phyloP scores from a whole-genome alignment of 495 filamentous ascomycete genomes.

The Lindgomyces ingoldianus region DNA sequence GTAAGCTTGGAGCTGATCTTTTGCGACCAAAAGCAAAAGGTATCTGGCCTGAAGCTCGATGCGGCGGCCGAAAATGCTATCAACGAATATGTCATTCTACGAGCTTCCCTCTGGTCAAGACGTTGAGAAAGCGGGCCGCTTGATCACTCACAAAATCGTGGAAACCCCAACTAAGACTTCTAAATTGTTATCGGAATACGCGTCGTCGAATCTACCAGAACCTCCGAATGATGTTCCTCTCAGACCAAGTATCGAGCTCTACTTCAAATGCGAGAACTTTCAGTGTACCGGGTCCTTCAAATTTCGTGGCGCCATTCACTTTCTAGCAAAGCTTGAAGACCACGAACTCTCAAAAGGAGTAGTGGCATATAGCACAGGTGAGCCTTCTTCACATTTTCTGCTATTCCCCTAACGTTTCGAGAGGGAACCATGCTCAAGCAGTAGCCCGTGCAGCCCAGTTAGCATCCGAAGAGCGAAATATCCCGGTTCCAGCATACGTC shows the following conservation, averaged over 20 bases:
- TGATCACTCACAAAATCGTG: background rate
- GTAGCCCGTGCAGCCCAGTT: slow-evolving; percentile 4
- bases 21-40: too few species aligned
- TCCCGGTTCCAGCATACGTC: slow-evolving; percentile 8
- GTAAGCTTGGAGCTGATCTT: too few species aligned
- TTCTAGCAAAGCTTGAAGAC: slow-evolving; percentile 1
- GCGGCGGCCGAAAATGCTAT: too few species aligned
- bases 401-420: background rate
- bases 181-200: background rate
- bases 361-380: slow-evolving; percentile 18
- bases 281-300: slow-evolving; percentile 13
- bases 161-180: background rate
- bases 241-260: slow-evolving; percentile 1
- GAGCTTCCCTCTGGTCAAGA: background rate
- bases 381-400: background rate
- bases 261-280: slow-evolving; percentile 20
- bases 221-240: background rate
- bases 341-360: slow-evolving; percentile 9
- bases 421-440: slow-evolving; percentile 17
- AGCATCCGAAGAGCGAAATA: background rate
- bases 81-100: background rate
- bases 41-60: too few species aligned
- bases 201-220: background rate
- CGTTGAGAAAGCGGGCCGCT: background rate
- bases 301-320: slow-evolving; percentile 14